Evolutionary conservation across 441 rosid genomes (phyloP), one percentile per base, ranked within the genome.

Genomic region (Populus trichocarpa): DNA sequence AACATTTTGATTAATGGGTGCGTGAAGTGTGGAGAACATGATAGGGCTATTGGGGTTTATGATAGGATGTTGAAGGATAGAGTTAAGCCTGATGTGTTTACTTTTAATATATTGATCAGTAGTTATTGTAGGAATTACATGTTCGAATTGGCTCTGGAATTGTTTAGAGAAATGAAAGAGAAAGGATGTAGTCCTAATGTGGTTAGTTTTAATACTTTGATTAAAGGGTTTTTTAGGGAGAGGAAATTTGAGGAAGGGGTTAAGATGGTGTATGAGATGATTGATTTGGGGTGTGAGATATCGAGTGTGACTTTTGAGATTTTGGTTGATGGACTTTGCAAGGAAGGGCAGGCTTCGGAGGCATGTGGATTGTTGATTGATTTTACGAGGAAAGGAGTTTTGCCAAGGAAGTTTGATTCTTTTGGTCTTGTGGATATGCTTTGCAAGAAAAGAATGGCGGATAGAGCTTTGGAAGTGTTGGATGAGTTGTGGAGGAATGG

Each of bases 221-320:
- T 95, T 26, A 84, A 71, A 42, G 97, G 97, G 70, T 85, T 93
- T 71, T 91, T 92, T 11, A 76, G 94, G 40, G 88, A 80, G 70
- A 82, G 83, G 84, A 87, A 90, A 78, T 74, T 86, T 72, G 89
- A 90, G 74, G 91, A 95, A 46, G 97, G 91, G 59, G 71, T 93
- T 4, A 83, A 75, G 69, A 88, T 95, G 95, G 98, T 91, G 6
- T 87, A 93, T 73, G 97, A 93, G 87, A 91, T 95, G 99, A 84
- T 89, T 70, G 92, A 90, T 73, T 53, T 89, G 20, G 90, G 93
- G 30, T 87, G 86, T 65, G 80, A 76, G 70, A 83, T 93, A 77
- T 95, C 97, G 0, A 80, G 75, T 22, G 93, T 81, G 5, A 93
- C 96, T 69, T 95, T 97, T 70, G 98, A 95, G 84, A 92, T 95